Evolutionary conservation across 768 basidiomycete species (phyloP).

Genomic region (Lactarius pseudohatsudake): DNA sequence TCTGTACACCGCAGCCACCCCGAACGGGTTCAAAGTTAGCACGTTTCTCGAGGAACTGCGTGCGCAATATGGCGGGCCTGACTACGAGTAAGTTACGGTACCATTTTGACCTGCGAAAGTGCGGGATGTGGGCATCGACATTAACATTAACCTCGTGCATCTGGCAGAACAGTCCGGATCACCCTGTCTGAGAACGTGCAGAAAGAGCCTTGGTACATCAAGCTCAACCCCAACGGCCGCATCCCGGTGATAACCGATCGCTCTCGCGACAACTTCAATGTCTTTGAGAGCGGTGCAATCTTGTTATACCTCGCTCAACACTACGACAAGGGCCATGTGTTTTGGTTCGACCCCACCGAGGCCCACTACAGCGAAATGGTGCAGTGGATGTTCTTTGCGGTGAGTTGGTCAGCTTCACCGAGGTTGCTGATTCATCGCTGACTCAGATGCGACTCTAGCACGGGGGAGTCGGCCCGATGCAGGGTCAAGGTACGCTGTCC

Average conservation of each 20-base stretch:
- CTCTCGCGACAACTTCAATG: conserved; percentile 56
- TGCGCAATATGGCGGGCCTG: conserved; percentile 38
- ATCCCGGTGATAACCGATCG: conserved; percentile 70
- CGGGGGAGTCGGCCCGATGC: conserved; percentile 86
- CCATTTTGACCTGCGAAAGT: neutral
- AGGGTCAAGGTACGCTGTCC: conserved; percentile 54
- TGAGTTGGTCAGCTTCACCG: conserved; percentile 34
- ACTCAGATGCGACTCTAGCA: conserved; percentile 51
- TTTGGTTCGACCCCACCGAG: conserved; percentile 59
- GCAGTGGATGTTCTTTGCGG: conserved; percentile 88
- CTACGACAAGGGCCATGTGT: conserved; percentile 74
- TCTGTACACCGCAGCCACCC: conserved; percentile 44
- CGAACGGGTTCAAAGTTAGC: conserved; percentile 55
- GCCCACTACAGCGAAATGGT: conserved; percentile 60
- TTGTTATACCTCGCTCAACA: conserved; percentile 78
- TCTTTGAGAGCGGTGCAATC: conserved; percentile 82
- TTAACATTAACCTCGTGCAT: neutral
- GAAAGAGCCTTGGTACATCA: conserved; percentile 80
- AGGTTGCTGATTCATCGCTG: neutral
- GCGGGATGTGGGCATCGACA: neutral
- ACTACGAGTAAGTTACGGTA: conserved; percentile 48
- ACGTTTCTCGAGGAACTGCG: conserved; percentile 61
- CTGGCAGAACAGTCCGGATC: conserved; percentile 50
- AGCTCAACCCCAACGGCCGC: conserved; percentile 69
- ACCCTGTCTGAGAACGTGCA: conserved; percentile 65